Conservation (phyloP, 345 rosid genomes). For the Lepidium sativum region DNA sequence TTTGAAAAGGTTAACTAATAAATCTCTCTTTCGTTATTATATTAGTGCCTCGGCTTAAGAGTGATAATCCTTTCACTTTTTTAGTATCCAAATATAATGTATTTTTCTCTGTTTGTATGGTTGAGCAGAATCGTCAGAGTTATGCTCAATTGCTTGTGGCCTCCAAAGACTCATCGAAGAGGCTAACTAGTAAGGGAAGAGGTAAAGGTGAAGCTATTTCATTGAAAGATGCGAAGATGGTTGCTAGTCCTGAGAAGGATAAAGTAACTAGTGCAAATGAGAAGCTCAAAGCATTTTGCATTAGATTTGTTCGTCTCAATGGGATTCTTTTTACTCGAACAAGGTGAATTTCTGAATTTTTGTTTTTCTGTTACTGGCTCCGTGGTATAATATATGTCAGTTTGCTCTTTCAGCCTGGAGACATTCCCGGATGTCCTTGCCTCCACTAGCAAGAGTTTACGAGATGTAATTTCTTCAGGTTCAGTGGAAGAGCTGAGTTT, state of each 20-base stretch:
- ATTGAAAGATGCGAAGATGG: constrained; percentile 41
- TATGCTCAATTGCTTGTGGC: constrained; percentile 48
- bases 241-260: constrained; percentile 41
- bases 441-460: constrained; percentile 48
- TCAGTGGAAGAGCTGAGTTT: constrained; percentile 52
- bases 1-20: constrained; percentile 74
- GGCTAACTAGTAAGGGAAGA: constrained; percentile 48
- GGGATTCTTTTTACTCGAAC: constrained; percentile 94
- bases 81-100: not conserved
- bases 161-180: constrained; percentile 35
- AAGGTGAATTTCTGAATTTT: constrained; percentile 39
- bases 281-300: constrained; percentile 54
- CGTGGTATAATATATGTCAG: not conserved
- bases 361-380: not conserved
- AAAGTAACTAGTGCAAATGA: constrained; percentile 35
- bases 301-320: constrained; percentile 74
- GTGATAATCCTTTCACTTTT: not conserved
- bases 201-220: constrained; percentile 45
- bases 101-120: not conserved
- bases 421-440: constrained; percentile 72
- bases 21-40: not conserved
- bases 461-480: constrained; percentile 62
- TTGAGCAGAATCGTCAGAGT: constrained; percentile 65
- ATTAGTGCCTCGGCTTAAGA: not conserved
- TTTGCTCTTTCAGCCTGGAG: constrained; percentile 61